These are phyloP conservation scores for Dendrobium officinale DNA, from an alignment of 106 monocot genomes.

Conservation along the genomic window DNA sequence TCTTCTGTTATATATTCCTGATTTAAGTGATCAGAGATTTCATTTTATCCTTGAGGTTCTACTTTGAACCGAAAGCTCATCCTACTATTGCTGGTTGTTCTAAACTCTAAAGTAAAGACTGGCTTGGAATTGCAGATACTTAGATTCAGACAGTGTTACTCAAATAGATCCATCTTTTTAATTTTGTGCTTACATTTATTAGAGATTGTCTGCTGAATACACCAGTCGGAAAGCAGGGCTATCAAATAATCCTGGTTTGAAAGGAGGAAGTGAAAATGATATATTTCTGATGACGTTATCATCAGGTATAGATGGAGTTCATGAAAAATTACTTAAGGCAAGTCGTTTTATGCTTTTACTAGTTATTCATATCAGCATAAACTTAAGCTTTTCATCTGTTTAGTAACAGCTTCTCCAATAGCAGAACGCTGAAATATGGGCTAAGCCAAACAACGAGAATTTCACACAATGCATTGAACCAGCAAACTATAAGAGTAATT, in stretches of 20 bases:
- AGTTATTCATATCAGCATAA: background rate
- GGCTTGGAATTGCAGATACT: too few relatives aligned
- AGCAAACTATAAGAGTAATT: slow-evolving; percentile 54
- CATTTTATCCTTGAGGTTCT: too few relatives aligned
- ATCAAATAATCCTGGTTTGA: slow-evolving; percentile 18
- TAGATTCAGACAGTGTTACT: background rate
- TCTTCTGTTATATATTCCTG: too few relatives aligned
- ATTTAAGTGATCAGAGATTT: too few relatives aligned
- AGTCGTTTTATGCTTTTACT: slow-evolving; percentile 12
- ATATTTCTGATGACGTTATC: slow-evolving; percentile 55
- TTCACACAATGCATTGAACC: slow-evolving; percentile 66
- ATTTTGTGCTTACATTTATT: slow-evolving; percentile 5
- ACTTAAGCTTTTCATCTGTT: background rate
- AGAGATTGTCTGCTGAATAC: slow-evolving; percentile 42
- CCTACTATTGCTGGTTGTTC: too few relatives aligned
- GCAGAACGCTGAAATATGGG: slow-evolving; percentile 77
- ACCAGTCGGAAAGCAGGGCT: slow-evolving; percentile 11
- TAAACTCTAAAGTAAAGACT: too few relatives aligned
- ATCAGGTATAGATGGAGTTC: slow-evolving; percentile 20
- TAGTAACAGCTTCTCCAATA: background rate
- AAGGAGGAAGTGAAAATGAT: slow-evolving; percentile 48
- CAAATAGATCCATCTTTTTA: background rate
- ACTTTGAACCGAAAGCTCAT: too few relatives aligned
- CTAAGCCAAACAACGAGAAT: slow-evolving; percentile 63
- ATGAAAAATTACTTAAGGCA: slow-evolving; percentile 36